A percentile compares a stretch with the other conserved stretches of the same genome.
These are phyloP conservation scores for Penicillium sp. DNA, from an alignment of 2,329 filamentous ascomycete species.

Conservation along the genomic window DNA sequence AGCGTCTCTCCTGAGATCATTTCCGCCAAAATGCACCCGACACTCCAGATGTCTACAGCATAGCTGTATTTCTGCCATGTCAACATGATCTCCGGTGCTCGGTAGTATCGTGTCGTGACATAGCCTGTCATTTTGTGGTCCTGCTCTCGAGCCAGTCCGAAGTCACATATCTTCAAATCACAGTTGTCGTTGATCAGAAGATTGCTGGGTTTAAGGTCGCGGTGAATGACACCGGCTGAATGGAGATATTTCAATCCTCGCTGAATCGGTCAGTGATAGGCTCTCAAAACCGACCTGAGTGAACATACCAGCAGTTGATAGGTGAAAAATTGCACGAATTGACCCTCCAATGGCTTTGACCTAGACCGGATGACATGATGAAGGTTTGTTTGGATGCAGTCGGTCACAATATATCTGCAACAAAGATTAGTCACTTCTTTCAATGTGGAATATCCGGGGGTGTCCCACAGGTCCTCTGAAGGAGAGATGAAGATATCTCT, in stretches of 20 bases:
- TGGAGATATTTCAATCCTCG: conserved; percentile 98
- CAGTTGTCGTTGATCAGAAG: conserved; percentile 99
- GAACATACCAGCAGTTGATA: conserved; percentile 90
- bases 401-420: conserved; percentile 90
- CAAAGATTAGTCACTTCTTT: background rate
- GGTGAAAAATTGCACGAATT: conserved; percentile 99
- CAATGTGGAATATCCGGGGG: background rate
- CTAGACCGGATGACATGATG: conserved; percentile 91
- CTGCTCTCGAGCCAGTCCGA: conserved; percentile 93
- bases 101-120: conserved; percentile 97
- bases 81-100: conserved; percentile 98
- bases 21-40: conserved; percentile 97
- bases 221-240: conserved; percentile 94
- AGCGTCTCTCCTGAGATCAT: conserved; percentile 97
- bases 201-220: conserved; percentile 97
- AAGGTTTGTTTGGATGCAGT: conserved; percentile 92
- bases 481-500: conserved; percentile 99
- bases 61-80: conserved; percentile 99
- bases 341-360: conserved; percentile 77
- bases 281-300: background rate
- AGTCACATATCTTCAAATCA: conserved; percentile 99
- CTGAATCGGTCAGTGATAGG: conserved; percentile 48
- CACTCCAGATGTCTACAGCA: conserved; percentile 99
- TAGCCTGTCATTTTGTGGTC: conserved; percentile 99
- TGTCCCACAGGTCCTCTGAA: conserved; percentile 88